Conservation (phyloP, 495 filamentous ascomycete genomes). For the Cryomyces antarcticus region DNA sequence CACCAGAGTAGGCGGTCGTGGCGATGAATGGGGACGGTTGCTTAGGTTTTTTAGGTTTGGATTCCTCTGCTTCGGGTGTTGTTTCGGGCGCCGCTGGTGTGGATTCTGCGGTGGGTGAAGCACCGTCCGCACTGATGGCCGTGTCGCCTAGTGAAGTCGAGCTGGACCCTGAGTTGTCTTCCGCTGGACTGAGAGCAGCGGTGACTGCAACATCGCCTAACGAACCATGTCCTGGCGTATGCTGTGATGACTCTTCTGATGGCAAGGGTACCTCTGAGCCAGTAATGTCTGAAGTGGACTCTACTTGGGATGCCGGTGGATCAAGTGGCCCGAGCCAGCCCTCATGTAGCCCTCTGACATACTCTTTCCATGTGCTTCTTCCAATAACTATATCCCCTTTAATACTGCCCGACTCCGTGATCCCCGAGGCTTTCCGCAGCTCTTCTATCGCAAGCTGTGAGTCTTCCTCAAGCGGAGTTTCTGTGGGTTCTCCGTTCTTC, state of each 20-base stretch:
- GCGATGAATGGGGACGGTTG: constrained; percentile 45
- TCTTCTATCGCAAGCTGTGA: constrained; percentile 10
- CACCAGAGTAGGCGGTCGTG: constrained; percentile 42
- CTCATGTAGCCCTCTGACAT: constrained; percentile 79
- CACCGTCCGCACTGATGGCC: constrained; percentile 10
- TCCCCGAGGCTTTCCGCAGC: constrained; percentile 26
- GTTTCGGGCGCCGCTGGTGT: background rate
- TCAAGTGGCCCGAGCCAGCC: constrained; percentile 84
- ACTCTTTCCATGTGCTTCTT: constrained; percentile 93
- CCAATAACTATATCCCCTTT: constrained; percentile 77
- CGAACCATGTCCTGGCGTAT: background rate
- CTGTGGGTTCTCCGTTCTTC: constrained; percentile 29
- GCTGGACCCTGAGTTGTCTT: background rate
- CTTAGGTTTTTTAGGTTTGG: constrained; percentile 31
- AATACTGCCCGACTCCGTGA: constrained; percentile 48
- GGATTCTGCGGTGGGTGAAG: constrained; percentile 9
- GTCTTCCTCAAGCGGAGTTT: constrained; percentile 26
- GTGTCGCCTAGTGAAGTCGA: background rate
- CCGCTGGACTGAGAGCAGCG: background rate
- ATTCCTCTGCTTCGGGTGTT: constrained; percentile 16
- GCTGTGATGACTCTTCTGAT: background rate
- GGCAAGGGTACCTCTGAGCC: background rate
- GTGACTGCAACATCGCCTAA: background rate
- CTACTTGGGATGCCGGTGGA: constrained; percentile 8
- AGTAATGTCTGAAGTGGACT: background rate